Base-by-base conservation (phyloP, 306 rosid species). In the Casuarina glauca region DNA sequence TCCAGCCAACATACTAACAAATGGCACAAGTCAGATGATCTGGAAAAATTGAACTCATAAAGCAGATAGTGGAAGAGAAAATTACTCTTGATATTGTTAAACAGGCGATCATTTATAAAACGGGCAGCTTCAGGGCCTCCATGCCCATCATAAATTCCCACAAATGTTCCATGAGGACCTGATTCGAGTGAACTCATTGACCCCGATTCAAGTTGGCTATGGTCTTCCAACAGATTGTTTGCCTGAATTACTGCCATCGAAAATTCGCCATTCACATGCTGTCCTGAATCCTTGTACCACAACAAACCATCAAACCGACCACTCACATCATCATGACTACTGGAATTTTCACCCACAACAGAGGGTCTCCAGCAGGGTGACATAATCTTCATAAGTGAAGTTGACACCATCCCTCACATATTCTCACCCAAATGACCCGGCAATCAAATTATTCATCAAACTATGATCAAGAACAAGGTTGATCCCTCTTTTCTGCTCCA, bases 181-280 rank as follows among this genome's bases (percentile, higher is more conserved):
- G 85, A 83, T 39, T 86, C 90, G 6, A 32, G 12, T 1, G 82
- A 90, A 78, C 94, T 85, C 89, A 96, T 41, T 1, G 93, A 85
- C 19, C 99, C 98, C 0, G 99, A 96, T 84, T 91, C 99, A 77
- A 93, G 87, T 79, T 96, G 98, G 83, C 98, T 89, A 6, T 93
- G 98, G 81, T 96, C 99, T 82, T 96, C 99, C 90, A 96, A 74
- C 85, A 88, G 82, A 76, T 83, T 86, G 79, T 96, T 96, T 74
- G 99, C 99, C 82, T 96, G 99, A 88, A 96, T 79, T 39, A 96
- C 98, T 2, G 99, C 97, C 99, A 96, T 96, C 0, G 99, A 96
- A 88, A 86, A 96, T 16, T 96, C 99, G 0, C 99, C 99, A 67
- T 78, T 82, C 1, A 82, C 74, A 54, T 96, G 99, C 57, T 78